Base-by-base conservation (phyloP, 2,329 filamentous ascomycete genomes). In the Pseudogymnoascus verrucosus region DNA sequence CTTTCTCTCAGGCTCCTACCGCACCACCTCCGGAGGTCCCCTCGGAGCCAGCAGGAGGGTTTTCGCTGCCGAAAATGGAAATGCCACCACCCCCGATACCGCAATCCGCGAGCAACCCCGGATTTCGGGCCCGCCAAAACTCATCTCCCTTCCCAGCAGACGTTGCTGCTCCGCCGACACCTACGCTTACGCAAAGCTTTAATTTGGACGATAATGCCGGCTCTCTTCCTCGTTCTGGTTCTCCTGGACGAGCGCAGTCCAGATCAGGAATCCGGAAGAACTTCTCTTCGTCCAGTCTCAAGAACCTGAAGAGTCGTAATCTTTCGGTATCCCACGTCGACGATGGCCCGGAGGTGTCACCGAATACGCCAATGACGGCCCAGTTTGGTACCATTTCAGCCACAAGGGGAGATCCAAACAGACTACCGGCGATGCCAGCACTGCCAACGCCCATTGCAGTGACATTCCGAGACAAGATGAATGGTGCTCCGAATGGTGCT, bases 271-370 rank as follows among this genome's bases (percentile, higher is more conserved):
- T 89, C 65, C 80, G 83, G 51, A 90, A 89, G 76, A 89, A 88
- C 66, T 86, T 87, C 67, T 90, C 89, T 0, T 87, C 87, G 0
- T 86, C 86, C 1, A 90, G 88, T 69, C 74, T 90, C 60, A 84
- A 84, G 68, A 90, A 89, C 67, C 78, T 92, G 68, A 90, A 89
- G 72, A 84, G 85, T 64, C 86, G 91, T 60, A 92, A 91, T 66
- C 79, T 93, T 70, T 92, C 91, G 0, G 69, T 86, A 8, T 83
- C 84, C 0, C 81, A 85, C 64, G 70, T 83, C 1, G 85, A 88
- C 21, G 84, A 87, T 59, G 69, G 66, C 64, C 80, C 79, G 3
- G 89, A 91, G 59, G 79, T 83, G 60, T 92, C 90, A 1, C 87
- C 89, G 4, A 84, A 82, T 28, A 96, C 91, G 0, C 90, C 92